These are phyloP conservation scores for Antrodiella citrinella DNA, from an alignment of 768 basidiomycete species.

Conservation along the genomic window DNA sequence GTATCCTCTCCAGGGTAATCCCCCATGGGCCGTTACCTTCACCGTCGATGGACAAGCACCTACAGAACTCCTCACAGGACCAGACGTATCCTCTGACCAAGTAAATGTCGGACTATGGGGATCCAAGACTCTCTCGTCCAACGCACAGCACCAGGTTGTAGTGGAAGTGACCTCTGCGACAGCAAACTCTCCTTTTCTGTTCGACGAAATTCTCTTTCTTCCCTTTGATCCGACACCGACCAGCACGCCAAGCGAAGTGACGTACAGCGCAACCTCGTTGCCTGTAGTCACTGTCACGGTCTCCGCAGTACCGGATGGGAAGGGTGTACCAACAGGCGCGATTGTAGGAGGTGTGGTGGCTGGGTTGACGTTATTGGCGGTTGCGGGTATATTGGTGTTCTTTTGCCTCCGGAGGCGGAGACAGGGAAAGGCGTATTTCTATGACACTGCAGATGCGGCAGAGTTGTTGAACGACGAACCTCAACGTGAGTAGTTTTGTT, in stretches of 20 bases:
- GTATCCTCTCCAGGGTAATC: not conserved
- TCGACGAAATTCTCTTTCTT: not conserved
- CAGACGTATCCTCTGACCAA: not conserved
- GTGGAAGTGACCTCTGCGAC: not conserved
- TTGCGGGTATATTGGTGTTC: slow-evolving; percentile 3
- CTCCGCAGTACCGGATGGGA: not conserved
- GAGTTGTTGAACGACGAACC: not conserved
- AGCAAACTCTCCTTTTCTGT: not conserved
- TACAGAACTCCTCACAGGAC: not conserved
- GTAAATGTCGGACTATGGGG: not conserved
- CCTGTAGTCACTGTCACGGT: not conserved
- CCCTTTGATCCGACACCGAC: not conserved
- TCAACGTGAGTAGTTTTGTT: not conserved
- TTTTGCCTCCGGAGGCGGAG: slow-evolving; percentile 9
- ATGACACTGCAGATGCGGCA: not conserved
- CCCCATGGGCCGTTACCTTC: not conserved
- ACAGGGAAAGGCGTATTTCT: slow-evolving; percentile 7
- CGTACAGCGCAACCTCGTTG: not conserved
- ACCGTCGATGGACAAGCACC: not conserved
- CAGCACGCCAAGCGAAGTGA: not conserved
- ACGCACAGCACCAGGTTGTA: not conserved
- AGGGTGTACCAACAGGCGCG: slow-evolving; percentile 6
- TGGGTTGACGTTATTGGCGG: slow-evolving; percentile 9
- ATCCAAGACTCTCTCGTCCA: not conserved
- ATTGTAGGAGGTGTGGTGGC: slow-evolving; percentile 15